A percentile compares a stretch with the other conserved stretches of the same genome.
phyloP scores from a whole-genome alignment of 257 asterid genomes.

The Paulownia fortunei region DNA sequence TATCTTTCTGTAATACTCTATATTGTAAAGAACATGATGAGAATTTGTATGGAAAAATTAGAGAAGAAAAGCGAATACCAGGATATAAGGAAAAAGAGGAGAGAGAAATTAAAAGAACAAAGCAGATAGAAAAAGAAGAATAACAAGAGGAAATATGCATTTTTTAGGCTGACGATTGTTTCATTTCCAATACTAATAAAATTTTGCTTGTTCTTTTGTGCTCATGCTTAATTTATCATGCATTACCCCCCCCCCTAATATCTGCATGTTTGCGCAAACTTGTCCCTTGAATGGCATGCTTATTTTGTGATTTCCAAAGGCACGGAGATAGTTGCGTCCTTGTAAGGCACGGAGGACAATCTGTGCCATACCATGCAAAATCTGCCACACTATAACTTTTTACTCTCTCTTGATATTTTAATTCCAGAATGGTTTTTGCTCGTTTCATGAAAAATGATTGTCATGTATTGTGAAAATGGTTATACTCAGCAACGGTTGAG shows the following conservation, averaged over 20 bases:
- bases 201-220: background rate
- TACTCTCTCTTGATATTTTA: no score
- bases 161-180: slow-evolving; percentile 22
- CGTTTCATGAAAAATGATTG: background rate
- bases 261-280: no score
- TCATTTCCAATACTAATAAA: background rate
- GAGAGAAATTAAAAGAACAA: slow-evolving; percentile 1
- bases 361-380: no score
- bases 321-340: no score
- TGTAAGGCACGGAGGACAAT: no score
- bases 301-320: no score
- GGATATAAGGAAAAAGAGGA: background rate
- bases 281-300: no score
- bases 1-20: slow-evolving; percentile 28
- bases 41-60: slow-evolving; percentile 19
- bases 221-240: background rate
- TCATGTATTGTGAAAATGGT: background rate
- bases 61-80: background rate
- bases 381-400: no score
- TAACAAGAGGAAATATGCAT: background rate
- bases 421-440: background rate
- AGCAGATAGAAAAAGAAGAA: background rate
- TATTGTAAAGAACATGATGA: slow-evolving; percentile 20
- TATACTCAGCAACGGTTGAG: background rate
- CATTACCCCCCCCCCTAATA: no score